Evolutionary conservation across 106 monocot genomes (phyloP), one percentile per base, ranked within the genome.

Genomic region (Dioscorea zingiberensis): DNA sequence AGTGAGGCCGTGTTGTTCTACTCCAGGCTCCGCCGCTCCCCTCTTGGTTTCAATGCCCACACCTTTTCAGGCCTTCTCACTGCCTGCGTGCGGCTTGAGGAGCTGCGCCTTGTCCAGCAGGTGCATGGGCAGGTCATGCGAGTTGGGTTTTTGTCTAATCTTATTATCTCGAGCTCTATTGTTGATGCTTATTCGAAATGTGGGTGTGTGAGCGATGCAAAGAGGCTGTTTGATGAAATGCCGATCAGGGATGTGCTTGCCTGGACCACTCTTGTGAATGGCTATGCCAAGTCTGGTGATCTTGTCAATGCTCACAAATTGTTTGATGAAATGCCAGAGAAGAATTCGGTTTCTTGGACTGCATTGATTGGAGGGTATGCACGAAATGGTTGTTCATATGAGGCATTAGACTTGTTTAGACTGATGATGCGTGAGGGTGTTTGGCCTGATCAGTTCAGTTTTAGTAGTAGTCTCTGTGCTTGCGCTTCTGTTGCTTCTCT

Each of bases 301-400:
- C 27, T 95, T 32, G 54, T 9, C 18, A 51, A 60, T 25, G 88
- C 91, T 18, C 80, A 64, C 15, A 64, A 21, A 62, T 23, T 95
- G 21, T 95, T 95, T 25, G 71, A 91, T 55, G 27, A 57, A 16
- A 88, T 95, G 91, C 85, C 91, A 3, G 74, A 74, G 66, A 91
- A 48, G 67, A 95, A 91, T 73, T 18, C 62, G 3, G 32, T 95
- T 7, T 85, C 85, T 26, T 91, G 85, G 87, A 88, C 84, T 22
- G 71, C 85, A 1, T 69, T 95, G 61, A 81, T 88, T 16, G 73
- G 74, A 45, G 88, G 85, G 54, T 92, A 83, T 65, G 64, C 68
- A 47, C 73, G 58, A 8, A 48, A 64, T 68, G 91, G 88, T 6
- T 59, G 70, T 54, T 63, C 64, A 1, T 17, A 66, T 6, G 81